A percentile compares a stretch with the other conserved stretches of the same genome.
Evolutionary conservation across 164 flowering plant genomes (phyloP).

Genomic region (Nelumbo lutea): DNA sequence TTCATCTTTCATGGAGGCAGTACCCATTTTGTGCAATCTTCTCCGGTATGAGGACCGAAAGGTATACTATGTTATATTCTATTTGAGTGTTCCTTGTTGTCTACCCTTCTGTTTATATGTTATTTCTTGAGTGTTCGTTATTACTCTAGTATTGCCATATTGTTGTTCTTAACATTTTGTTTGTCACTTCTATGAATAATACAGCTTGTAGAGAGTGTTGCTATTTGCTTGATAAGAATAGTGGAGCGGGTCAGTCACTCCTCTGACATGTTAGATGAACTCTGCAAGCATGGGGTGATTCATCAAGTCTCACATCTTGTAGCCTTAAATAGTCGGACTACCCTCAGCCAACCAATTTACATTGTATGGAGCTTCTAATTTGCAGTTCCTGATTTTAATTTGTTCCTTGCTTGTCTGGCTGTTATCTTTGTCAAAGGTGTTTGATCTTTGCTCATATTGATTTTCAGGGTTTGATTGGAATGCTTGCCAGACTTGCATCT

Average conservation of each 20-base stretch:
- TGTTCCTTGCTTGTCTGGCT: not conserved
- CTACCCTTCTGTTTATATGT: not conserved
- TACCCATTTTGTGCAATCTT: constrained; percentile 80
- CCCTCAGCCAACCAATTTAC: constrained; percentile 44
- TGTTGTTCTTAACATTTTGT: not conserved
- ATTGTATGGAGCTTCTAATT: constrained; percentile 35
- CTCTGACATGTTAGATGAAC: constrained; percentile 55
- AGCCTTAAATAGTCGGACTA: constrained; percentile 44
- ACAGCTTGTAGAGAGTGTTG: constrained; percentile 84
- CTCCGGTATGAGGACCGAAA: constrained; percentile 81
- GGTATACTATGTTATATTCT: constrained; percentile 27
- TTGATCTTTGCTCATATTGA: constrained; percentile 1
- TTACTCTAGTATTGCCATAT: too few species aligned
- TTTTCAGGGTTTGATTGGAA: constrained; percentile 70
- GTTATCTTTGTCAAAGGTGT: constrained; percentile 1
- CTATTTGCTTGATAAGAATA: constrained; percentile 63
- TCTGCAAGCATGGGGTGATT: constrained; percentile 69
- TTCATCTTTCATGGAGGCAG: constrained; percentile 66
- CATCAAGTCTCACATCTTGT: constrained; percentile 52
- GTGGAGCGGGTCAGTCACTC: constrained; percentile 41
- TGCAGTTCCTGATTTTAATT: not conserved
- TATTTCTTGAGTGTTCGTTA: not conserved
- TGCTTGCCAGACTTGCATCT: constrained; percentile 70
- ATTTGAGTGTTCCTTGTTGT: not conserved
- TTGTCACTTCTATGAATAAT: constrained; percentile 1